Evolutionary conservation across 768 basidiomycete species (phyloP), one percentile per base, ranked within the genome.

Genomic region (Coprinopsis strossmayeri): DNA sequence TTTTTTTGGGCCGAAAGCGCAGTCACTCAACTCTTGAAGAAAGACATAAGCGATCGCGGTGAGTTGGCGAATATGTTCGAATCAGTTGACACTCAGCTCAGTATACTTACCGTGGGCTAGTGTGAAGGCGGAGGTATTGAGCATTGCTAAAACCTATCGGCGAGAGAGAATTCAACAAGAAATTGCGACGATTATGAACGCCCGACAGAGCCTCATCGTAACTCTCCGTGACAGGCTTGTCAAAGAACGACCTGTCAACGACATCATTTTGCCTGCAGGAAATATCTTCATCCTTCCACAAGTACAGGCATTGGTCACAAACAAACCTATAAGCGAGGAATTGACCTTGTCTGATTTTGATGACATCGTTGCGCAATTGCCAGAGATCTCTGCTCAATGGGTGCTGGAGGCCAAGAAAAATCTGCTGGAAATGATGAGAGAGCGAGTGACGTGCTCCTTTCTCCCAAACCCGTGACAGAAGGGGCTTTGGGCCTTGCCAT

Each of bases 401-500:
- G 30, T 15, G 12, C 5, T 12, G 3, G 23, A 43, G 17, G 21
- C 30, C 15, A 34, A 45, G 21, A 10, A 25, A 13, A 45, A 42
- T 10, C 17, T 55, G 18, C 15, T 55, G 1, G 35, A 23, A 20
- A 9, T 53, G 18, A 45, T 35, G 21, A 4, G 18, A 37, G 13
- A 43, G 49, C 42, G 34, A 18, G 9, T 17, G 46, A 15, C 38
- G 21, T n/a, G 7, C 11, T 32, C 18, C 10, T 32, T 17, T 15
- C 45, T 34, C 45, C 27, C 11, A 28, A 1, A 11, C 20, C n/a
- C 10, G 18, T 17, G 9, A 20, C 28, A 17, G 28, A 46, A 7
- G 7, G 43, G 1, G 52, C 58, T 34, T 52, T 66, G 12, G 32
- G 57, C 18, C 54, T 66, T 1, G 63, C 65, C 0, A 64, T 61